Conservation (phyloP, 164 flowering plant genomes). For the Magnolia kwangsiensis region DNA sequence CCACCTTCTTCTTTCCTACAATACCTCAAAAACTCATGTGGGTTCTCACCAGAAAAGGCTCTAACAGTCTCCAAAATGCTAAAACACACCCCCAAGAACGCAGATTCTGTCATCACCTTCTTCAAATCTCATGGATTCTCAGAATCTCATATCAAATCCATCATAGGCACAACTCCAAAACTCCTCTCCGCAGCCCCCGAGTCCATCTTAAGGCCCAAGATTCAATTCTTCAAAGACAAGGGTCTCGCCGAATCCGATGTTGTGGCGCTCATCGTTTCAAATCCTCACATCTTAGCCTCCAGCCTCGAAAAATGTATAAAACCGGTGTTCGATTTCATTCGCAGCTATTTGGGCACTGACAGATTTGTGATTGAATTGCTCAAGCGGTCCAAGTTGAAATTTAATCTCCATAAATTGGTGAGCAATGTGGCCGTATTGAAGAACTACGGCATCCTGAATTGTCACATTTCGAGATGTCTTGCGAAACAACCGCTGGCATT, state of each 20-base stretch:
- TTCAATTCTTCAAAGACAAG: too few relatives aligned
- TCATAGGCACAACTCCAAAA: background rate
- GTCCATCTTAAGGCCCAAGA: too few relatives aligned
- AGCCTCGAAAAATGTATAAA: constrained; percentile 9
- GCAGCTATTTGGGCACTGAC: background rate
- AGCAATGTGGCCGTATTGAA: constrained; percentile 5
- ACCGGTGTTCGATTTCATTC: background rate
- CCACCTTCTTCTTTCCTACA: background rate
- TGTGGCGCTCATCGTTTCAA: background rate
- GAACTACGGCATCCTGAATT: constrained; percentile 1
- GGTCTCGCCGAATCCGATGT: background rate
- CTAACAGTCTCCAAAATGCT: background rate
- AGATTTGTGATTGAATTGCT: background rate
- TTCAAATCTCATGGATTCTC: background rate
- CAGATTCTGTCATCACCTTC: background rate
- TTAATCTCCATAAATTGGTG: background rate
- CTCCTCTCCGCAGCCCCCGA: too few relatives aligned
- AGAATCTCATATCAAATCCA: background rate
- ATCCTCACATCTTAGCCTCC: background rate
- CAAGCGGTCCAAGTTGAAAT: background rate
- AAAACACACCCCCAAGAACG: background rate
- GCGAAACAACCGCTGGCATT: background rate
- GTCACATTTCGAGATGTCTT: background rate
- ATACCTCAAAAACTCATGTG: background rate
- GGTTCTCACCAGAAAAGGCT: background rate